Percentiles rank a stretch among this genome's conserved stretches.
Evolutionary conservation across 345 rosid genomes (phyloP).

Genomic region (Dipteronia dyeriana): DNA sequence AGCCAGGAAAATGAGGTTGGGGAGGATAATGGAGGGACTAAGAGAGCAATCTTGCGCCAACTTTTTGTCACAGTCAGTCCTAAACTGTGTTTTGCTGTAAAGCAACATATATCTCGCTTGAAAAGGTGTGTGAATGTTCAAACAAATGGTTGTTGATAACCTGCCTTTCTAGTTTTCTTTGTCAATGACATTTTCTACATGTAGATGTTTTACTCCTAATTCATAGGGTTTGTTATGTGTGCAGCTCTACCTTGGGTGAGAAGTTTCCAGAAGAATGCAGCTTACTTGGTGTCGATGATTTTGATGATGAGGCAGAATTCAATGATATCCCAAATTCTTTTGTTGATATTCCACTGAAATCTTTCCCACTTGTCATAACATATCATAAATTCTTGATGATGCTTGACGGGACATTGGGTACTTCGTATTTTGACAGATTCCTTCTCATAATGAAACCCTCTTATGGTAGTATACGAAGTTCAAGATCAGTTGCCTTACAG

Average conservation of each 20-base stretch:
- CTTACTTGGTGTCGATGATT: slow-evolving; percentile 26
- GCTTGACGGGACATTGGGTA: slow-evolving; percentile 58
- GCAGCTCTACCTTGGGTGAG: slow-evolving; percentile 42
- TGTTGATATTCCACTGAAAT: slow-evolving; percentile 26
- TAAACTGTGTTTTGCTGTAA: slow-evolving; percentile 48
- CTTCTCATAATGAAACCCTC: slow-evolving; percentile 28
- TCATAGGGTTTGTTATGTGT: background rate
- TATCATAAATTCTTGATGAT: slow-evolving; percentile 53
- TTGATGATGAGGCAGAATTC: slow-evolving; percentile 38
- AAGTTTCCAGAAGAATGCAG: slow-evolving; percentile 21
- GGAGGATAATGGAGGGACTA: slow-evolving; percentile 14
- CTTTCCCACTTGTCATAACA: slow-evolving; percentile 55
- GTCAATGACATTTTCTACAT: background rate
- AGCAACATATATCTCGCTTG: slow-evolving; percentile 33
- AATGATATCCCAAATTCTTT: slow-evolving; percentile 48
- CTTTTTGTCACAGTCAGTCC: slow-evolving; percentile 60
- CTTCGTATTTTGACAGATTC: slow-evolving; percentile 49
- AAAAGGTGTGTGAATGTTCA: slow-evolving; percentile 37
- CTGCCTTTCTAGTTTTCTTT: background rate
- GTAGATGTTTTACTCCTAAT: background rate
- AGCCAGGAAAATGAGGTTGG: background rate
- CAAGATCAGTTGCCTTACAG: slow-evolving; percentile 26
- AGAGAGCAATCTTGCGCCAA: slow-evolving; percentile 33
- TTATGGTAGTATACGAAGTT: slow-evolving; percentile 16
- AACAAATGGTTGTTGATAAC: background rate